phyloP scores from a whole-genome alignment of 495 filamentous ascomycete genomes.

The Hyaloscypha variabilis region DNA sequence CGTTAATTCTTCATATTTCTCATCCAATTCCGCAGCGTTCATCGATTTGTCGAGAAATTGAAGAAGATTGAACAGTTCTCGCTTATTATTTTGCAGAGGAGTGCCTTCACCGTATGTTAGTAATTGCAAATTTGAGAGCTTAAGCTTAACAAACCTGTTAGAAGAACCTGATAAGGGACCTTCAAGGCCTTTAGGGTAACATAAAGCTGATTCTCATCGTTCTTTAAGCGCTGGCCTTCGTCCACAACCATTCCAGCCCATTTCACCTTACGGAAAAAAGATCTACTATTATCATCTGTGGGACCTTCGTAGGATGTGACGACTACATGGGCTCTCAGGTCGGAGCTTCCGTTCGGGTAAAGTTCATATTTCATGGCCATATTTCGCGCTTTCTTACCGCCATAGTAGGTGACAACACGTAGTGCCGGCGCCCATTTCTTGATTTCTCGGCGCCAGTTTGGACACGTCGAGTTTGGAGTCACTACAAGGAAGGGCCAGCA shows the following conservation, averaged over 20 bases:
- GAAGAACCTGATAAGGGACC: constrained; percentile 76
- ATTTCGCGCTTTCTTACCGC: constrained; percentile 67
- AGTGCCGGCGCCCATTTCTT: constrained; percentile 89
- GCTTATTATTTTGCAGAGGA: constrained; percentile 91
- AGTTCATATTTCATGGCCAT: constrained; percentile 80
- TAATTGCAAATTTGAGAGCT: background rate
- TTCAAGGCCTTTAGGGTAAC: constrained; percentile 68
- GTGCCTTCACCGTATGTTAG: constrained; percentile 52
- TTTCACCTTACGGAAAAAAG: constrained; percentile 64
- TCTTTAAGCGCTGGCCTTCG: constrained; percentile 96
- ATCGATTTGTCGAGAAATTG: constrained; percentile 80
- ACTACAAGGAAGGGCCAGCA: constrained; percentile 95
- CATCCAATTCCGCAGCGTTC: constrained; percentile 72
- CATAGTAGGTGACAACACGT: constrained; percentile 90
- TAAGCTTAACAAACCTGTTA: constrained; percentile 61
- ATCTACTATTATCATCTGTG: constrained; percentile 63
- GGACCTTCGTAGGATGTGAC: constrained; percentile 94
- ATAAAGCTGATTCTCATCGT: constrained; percentile 84
- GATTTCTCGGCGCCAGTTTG: constrained; percentile 97
- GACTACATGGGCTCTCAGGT: constrained; percentile 84
- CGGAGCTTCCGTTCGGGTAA: constrained; percentile 56
- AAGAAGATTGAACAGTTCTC: constrained; percentile 92
- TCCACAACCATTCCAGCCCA: constrained; percentile 94
- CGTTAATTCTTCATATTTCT: constrained; percentile 71
- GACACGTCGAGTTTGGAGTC: constrained; percentile 90